Evolutionary conservation across 1,139 yeast genomes (phyloP), one percentile per base, ranked within the genome.

Genomic region (Hanseniaspora gamundiae): DNA sequence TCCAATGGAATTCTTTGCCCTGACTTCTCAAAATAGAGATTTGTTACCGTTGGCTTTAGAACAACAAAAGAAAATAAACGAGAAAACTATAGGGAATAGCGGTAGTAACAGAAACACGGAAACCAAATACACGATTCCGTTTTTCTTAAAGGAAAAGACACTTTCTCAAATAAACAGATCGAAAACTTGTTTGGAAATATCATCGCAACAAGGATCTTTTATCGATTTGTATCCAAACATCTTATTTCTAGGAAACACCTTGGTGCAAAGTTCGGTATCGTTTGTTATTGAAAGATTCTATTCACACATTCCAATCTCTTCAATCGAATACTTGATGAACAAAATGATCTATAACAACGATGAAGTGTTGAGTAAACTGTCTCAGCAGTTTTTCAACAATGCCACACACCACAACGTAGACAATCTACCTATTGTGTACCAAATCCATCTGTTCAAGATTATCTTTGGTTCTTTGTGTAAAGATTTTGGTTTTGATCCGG

Each of bases 401-500:
- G 58, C 59, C 10, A 54, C 59, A 11, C 49, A 51, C 26, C 49
- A 20, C 31, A 49, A 54, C 36, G 36, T 52, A 14, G 40, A 44
- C n/a, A 48, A 44, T 35, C 33, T 57, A 41, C 51, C 56, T 6
- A 41, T 42, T 11, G 49, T 49, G 14, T 52, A 50, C 19, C 55
- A 58, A 44, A 36, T 56, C 19, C 55, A 56, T 41, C 38, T 57
- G 16, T 65, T 84, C 40, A 71, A 72, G 51, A 71, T 80, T 26
- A 58, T 81, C 21, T 55, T 84, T 24, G 94, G 94, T 2, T 77
- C 80, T 14, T 74, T 87, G 49, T 72, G 80, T 33, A 80, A 78
- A 52, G 94, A 83, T 59, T 84, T 80, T 64, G 94, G 94, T 1
- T 82, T 84, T 56, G 87, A 84, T 54, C 61, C 71, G 1, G 69